phyloP scores from a whole-genome alignment of 2,329 filamentous ascomycete species.

The Clonostachys byssicola region DNA sequence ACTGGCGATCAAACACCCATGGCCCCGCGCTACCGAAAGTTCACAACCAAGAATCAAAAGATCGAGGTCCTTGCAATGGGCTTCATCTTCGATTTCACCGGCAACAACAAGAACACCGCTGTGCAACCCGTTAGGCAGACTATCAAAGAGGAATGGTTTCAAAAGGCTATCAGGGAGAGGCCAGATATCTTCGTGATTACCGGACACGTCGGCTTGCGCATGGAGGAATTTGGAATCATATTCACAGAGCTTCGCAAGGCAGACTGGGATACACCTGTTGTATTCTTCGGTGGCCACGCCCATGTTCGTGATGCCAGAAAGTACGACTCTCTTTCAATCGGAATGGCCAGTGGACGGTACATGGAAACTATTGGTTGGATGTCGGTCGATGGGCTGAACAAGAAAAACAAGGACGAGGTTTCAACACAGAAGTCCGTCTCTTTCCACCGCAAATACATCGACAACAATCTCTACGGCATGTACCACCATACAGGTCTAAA shows the following conservation, averaged over 20 bases:
- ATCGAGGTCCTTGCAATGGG: constrained; percentile 85
- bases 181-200: constrained; percentile 83
- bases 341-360: constrained; percentile 83
- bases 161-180: constrained; percentile 77
- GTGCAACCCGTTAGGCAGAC: constrained; percentile 78
- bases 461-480: constrained; percentile 86
- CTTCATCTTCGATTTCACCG: constrained; percentile 90
- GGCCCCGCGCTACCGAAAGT: constrained; percentile 79
- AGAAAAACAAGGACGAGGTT: constrained; percentile 12
- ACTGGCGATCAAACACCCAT: constrained; percentile 71
- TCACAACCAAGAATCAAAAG: constrained; percentile 85
- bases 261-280: constrained; percentile 80
- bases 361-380: constrained; percentile 95
- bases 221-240: constrained; percentile 72
- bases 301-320: constrained; percentile 82
- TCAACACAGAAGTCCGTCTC: constrained; percentile 34
- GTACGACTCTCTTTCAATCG: constrained; percentile 76
- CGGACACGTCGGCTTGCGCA: constrained; percentile 80
- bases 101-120: constrained; percentile 85
- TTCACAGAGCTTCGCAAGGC: constrained; percentile 73
- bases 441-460: constrained; percentile 82
- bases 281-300: constrained; percentile 86
- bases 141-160: constrained; percentile 84
- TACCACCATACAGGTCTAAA: constrained; percentile 77
- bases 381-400: constrained; percentile 67